Evolutionary conservation across 1,284 basidiomycete genomes (phyloP), one percentile per base, ranked within the genome.

Genomic region (Sanghuangporus weigelae): DNA sequence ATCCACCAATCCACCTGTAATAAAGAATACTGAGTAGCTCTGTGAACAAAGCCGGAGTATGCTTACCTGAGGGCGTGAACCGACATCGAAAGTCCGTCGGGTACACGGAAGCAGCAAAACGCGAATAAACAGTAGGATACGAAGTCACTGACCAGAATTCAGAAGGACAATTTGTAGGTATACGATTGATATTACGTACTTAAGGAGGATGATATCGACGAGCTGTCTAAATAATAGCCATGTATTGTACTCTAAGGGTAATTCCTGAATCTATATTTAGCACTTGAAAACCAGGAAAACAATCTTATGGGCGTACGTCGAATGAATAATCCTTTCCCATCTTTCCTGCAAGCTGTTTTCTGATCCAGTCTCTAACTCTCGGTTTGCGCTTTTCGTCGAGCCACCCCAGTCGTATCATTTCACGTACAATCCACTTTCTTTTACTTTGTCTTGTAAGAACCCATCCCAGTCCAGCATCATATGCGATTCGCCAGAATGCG

Each of bases 301-400:
- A n/a, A 46, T 7, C 7, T 36, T 31, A 57, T 51, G 8, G 16
- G 79, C 88, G 70, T 67, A 93, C 90, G 70, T 96, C 92, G 73
- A 96, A 97, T 11, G 89, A 89, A 75, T 98, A 98, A 69, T 94
- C 93, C 64, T 85, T 85, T 59, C 95, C 95, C 93, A 98, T 96
- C 80, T 98, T 98, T 36, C 89, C 93, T 40, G 83, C 86, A 7
- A 98, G 82, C 71, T 98, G 94, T 54, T 83, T 81, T 68, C 88
- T 84, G 72, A 97, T 92, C 96, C 95, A 98, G 49, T 80, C 75
- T 49, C 90, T 81, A 66, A 92, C 78, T 51, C 75, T 75, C 7
- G 92, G 87, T 58, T 82, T 77, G 31, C 85, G 84, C 63, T 81
- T 76, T 64, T 82, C 80, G 73, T 98, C 95, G 54, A 98, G 83